Conservation (phyloP, 2,329 filamentous ascomycete genomes). For the Botrytis tulipae region DNA sequence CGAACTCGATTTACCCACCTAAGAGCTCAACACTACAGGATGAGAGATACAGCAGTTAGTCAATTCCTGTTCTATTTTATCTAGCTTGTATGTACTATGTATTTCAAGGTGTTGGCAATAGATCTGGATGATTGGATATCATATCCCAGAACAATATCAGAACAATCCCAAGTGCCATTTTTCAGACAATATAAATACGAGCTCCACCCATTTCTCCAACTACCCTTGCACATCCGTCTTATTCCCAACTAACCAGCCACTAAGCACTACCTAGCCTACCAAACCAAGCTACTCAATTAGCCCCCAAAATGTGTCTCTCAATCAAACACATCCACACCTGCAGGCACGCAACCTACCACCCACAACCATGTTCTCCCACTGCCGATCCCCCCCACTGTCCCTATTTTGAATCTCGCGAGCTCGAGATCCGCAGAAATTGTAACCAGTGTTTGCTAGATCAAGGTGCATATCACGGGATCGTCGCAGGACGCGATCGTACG, state of each 20-base stretch:
- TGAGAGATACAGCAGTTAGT: no score
- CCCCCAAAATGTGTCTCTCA: not conserved
- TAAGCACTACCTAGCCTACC: not conserved
- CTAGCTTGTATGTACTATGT: no score
- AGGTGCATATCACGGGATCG: not conserved
- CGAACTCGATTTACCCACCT: no score
- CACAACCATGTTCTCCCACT: not conserved
- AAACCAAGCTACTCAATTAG: no score
- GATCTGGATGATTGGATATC: no score
- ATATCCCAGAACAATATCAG: not conserved
- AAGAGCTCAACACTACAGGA: no score
- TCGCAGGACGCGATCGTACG: not conserved
- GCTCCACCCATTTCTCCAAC: not conserved
- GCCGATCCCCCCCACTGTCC: not conserved
- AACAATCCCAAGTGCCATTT: not conserved
- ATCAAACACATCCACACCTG: not conserved
- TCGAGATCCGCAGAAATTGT: not conserved
- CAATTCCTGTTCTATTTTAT: no score
- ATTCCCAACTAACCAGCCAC: not conserved
- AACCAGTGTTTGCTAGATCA: not conserved
- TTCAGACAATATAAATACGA: not conserved
- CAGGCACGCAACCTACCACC: not conserved
- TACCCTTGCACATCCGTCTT: not conserved
- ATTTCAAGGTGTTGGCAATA: no score
- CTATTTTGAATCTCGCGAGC: not conserved